Evolutionary conservation across 257 asterid genomes (phyloP).

Genomic region (Hygrophila difformis): DNA sequence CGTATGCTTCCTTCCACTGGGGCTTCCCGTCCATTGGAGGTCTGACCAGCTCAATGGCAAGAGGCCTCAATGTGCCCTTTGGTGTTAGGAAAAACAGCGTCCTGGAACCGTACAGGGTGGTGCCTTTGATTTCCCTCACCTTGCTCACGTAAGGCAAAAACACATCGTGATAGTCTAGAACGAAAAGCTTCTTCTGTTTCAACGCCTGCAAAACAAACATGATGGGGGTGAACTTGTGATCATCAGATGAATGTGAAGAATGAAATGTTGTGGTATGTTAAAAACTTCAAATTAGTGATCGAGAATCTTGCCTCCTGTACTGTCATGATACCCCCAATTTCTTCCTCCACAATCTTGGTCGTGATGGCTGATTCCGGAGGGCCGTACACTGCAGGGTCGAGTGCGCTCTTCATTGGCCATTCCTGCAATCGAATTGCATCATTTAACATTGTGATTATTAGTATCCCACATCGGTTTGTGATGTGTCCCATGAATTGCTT

Average conservation of each 20-base stretch:
- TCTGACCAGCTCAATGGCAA: conserved; percentile 68
- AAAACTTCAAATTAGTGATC: not conserved
- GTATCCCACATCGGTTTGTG: no score
- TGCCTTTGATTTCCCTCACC: conserved; percentile 48
- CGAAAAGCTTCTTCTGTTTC: conserved; percentile 50
- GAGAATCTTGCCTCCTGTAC: conserved; percentile 53
- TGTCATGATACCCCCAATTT: conserved; percentile 41
- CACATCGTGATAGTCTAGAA: conserved; percentile 68
- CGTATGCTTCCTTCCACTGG: conserved; percentile 47
- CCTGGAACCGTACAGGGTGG: conserved; percentile 70
- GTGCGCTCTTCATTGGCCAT: conserved; percentile 64
- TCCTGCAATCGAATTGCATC: no score
- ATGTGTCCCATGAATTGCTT: no score
- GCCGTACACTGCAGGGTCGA: conserved; percentile 72
- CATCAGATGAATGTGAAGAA: not conserved
- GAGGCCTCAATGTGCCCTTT: conserved; percentile 41
- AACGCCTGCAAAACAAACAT: conserved; percentile 50
- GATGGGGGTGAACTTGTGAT: no score
- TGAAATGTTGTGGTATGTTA: not conserved
- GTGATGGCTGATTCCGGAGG: conserved; percentile 79
- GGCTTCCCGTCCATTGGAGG: conserved; percentile 55
- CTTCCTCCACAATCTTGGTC: conserved; percentile 47
- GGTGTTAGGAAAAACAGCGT: conserved; percentile 50
- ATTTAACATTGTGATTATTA: no score
- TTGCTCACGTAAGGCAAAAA: conserved; percentile 55